These are phyloP conservation scores for Podospora comata DNA, from an alignment of 495 filamentous ascomycete genomes.

Conservation along the genomic window DNA sequence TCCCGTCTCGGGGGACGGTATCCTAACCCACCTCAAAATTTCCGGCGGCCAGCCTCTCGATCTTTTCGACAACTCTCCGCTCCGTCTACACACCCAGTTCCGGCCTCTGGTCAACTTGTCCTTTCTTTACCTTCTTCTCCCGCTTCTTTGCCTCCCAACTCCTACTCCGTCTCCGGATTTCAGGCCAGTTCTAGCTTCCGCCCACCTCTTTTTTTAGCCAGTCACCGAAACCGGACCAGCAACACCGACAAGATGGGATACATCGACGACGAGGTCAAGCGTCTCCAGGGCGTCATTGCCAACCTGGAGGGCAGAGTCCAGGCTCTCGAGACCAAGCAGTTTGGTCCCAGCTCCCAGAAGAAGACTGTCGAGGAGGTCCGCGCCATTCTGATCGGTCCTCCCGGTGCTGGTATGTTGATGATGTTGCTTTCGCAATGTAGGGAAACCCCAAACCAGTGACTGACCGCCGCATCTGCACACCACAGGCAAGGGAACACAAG, in stretches of 20 bases:
- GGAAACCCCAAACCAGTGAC: conserved; percentile 3
- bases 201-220: conserved; percentile 17
- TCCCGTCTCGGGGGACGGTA: not conserved
- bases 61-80: conserved; percentile 12
- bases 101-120: conserved; percentile 28
- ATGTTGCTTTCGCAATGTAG: not conserved
- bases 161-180: conserved; percentile 16
- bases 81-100: conserved; percentile 4
- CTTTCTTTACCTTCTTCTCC: conserved; percentile 20
- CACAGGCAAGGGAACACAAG: conserved; percentile 97
- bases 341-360: conserved; percentile 37
- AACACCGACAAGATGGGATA: conserved; percentile 66
- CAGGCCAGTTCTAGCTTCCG: conserved; percentile 19
- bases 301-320: conserved; percentile 81
- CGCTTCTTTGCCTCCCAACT: conserved; percentile 14
- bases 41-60: conserved; percentile 16
- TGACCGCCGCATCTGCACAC: conserved; percentile 19
- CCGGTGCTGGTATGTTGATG: conserved; percentile 78
- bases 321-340: conserved; percentile 65
- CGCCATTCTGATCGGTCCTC: conserved; percentile 97
- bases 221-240: conserved; percentile 25
- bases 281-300: conserved; percentile 71
- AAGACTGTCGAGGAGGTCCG: conserved; percentile 65
- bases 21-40: conserved; percentile 28
- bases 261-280: conserved; percentile 74